These are phyloP conservation scores for Mrakia blollopis DNA, from an alignment of 768 basidiomycete genomes.

Conservation along the genomic window DNA sequence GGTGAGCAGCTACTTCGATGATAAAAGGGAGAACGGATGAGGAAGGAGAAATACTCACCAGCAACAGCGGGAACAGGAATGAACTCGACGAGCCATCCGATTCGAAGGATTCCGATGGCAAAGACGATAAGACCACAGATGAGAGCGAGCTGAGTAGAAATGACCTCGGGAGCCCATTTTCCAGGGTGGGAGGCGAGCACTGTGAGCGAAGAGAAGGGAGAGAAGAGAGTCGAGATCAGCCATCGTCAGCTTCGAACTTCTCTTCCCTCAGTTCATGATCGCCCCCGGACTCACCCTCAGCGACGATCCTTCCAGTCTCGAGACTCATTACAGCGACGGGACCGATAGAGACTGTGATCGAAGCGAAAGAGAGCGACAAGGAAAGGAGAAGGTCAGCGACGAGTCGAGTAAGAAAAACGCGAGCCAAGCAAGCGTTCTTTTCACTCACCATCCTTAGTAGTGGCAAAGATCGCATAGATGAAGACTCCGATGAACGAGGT, in stretches of 20 bases:
- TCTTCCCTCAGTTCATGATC: no score
- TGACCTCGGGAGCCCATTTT: slow-evolving; percentile 60
- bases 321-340: slow-evolving; percentile 98
- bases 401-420: no score
- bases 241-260: no score
- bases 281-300: slow-evolving; percentile 37
- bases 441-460: background rate
- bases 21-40: background rate
- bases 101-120: slow-evolving; percentile 75
- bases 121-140: slow-evolving; percentile 71
- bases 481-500: slow-evolving; percentile 85
- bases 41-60: slow-evolving; percentile 29
- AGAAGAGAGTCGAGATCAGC: no score
- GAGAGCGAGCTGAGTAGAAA: slow-evolving; percentile 78
- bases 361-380: slow-evolving; percentile 52
- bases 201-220: no score
- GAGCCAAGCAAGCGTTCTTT: no score
- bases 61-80: slow-evolving; percentile 57
- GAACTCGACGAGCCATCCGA: slow-evolving; percentile 94
- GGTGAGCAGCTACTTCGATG: background rate
- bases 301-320: slow-evolving; percentile 72
- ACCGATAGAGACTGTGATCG: slow-evolving; percentile 94
- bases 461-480: slow-evolving; percentile 55
- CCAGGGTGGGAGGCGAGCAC: slow-evolving; percentile 50
- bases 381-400: background rate